Evolutionary conservation across 768 basidiomycete species (phyloP), one percentile per base, ranked within the genome.

Genomic region (Boletus rex-veris): DNA sequence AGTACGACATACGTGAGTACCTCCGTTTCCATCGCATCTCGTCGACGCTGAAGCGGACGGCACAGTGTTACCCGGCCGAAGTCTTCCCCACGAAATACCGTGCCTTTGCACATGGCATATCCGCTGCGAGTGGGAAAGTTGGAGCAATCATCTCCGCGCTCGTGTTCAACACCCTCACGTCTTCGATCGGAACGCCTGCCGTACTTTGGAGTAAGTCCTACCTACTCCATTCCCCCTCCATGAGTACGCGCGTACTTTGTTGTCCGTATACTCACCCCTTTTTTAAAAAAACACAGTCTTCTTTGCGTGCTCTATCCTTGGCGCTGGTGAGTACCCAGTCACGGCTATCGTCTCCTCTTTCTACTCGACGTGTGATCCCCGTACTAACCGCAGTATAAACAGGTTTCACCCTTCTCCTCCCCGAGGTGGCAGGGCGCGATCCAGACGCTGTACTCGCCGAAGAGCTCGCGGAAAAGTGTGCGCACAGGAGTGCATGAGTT

Each of bases 131-230:
- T 38, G 90, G 90, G 18, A 91, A 92, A 65, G 74, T 73, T 0
- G 90, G 89, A 48, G 90, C 89, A 0, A 89, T 92, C 74, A 78
- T 90, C 58, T 83, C 85, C 11, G 83, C 85, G 1, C 79, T 90
- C 40, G 86, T 76, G 2, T 90, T 90, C 74, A 88, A 87, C 69
- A 73, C 77, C 1, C 75, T 90, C 30, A 79, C 75, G 21, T 61
- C 77, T 41, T 64, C 72, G n/a, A 80, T 88, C 54, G 88, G 88
- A 16, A 86, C 84, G 8, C 79, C 84, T 0, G 70, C 68, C 43
- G 79, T 85, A 8, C 76, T 90, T 7, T 90, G 88, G 86, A 88
- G 86, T 88, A 59, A 58, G 83, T 78, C 24, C 31, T 51, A 42
- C 33, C 19, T 45, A 19, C 57, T 15, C n/a, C n/a, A 18, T 16